A percentile compares a stretch with the other conserved stretches of the same genome.
These are phyloP conservation scores for Dissophora ornata DNA, from an alignment of 192 early-diverging fungal genomes.

Conservation along the genomic window DNA sequence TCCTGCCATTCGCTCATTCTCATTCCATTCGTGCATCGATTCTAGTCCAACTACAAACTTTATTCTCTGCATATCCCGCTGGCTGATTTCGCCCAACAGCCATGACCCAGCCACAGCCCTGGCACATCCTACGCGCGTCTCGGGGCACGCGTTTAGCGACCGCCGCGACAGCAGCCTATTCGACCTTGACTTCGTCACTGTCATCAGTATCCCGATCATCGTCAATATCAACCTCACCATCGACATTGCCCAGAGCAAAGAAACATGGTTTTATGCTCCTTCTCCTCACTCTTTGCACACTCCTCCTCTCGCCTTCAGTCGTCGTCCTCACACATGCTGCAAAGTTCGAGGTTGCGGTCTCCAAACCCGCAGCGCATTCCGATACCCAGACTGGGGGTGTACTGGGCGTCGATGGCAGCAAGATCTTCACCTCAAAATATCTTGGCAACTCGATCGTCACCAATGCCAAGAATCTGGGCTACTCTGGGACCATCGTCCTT, in stretches of 20 bases:
- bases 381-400: neutral
- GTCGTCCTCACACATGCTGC: conserved; percentile 4
- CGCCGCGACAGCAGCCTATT: no score
- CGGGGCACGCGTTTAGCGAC: no score
- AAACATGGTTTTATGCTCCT: neutral
- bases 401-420: neutral
- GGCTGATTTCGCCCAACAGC: neutral
- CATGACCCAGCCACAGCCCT: neutral
- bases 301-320: conserved; percentile 6
- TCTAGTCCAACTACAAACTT: no score
- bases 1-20: no score
- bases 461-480: conserved; percentile 63
- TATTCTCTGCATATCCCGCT: no score
- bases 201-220: no score
- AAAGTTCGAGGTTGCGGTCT: conserved; percentile 24
- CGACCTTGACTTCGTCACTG: no score
- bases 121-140: no score
- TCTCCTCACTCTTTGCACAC: conserved; percentile 4
- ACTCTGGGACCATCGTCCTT: conserved; percentile 87
- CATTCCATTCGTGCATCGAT: no score
- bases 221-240: no score
- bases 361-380: conserved; percentile 2
- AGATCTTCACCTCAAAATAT: conserved; percentile 39
- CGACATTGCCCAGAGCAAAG: neutral
- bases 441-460: conserved; percentile 36